These are phyloP conservation scores for Elsinoe australis DNA, from an alignment of 2,329 filamentous ascomycete genomes.

Conservation along the genomic window DNA sequence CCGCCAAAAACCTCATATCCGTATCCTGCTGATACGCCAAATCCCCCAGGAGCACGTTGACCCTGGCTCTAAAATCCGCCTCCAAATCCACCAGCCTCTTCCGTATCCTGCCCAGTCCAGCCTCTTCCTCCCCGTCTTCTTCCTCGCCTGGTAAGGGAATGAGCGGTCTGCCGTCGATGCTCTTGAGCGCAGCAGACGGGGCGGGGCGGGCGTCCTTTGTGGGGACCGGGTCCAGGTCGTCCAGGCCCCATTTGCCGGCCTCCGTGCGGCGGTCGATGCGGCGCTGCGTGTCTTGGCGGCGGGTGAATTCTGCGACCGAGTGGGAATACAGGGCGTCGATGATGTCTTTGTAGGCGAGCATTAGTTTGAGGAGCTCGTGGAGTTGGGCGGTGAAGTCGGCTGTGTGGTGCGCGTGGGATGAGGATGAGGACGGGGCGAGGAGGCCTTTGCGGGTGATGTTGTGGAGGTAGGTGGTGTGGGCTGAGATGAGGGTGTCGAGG, in stretches of 20 bases:
- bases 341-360: constrained; percentile 87
- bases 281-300: constrained; percentile 75
- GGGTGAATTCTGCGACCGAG: constrained; percentile 88
- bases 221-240: constrained; percentile 50
- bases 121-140: constrained; percentile 42
- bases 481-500: constrained; percentile 87
- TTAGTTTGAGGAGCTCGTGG: constrained; percentile 83
- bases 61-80: constrained; percentile 64
- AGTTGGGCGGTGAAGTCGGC: constrained; percentile 80
- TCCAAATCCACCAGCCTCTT: constrained; percentile 65
- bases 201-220: too few relatives aligned
- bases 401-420: constrained; percentile 38
- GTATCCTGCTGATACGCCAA: constrained; percentile 87
- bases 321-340: constrained; percentile 93
- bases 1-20: constrained; percentile 89
- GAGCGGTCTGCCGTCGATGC: constrained; percentile 20
- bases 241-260: constrained; percentile 57
- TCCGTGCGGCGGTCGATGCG: constrained; percentile 59
- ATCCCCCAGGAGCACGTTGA: constrained; percentile 80
- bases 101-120: constrained; percentile 67
- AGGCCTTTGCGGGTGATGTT: constrained; percentile 95
- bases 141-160: constrained; percentile 34
- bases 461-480: constrained; percentile 83
- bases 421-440: constrained; percentile 43
- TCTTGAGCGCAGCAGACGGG: constrained; percentile 10